Conservation (phyloP, 495 filamentous ascomycete species). For the Chlorociboria aeruginascens region DNA sequence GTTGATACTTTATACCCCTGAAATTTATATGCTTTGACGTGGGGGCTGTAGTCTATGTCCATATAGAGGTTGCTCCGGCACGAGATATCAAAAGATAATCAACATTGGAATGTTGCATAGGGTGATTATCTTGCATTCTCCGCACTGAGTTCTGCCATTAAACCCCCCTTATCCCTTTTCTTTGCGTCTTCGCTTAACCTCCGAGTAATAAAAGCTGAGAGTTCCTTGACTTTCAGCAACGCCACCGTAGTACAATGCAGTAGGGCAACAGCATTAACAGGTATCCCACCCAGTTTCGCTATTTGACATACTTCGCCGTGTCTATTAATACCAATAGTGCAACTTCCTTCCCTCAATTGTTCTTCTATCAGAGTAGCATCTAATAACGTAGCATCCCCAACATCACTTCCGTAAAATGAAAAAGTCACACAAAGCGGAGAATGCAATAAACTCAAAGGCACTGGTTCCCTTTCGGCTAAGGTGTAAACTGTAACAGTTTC, state of each 20-base stretch:
- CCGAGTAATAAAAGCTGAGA: slow-evolving; percentile 57
- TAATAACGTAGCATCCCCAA: slow-evolving; percentile 35
- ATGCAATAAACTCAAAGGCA: slow-evolving; percentile 80
- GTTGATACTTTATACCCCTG: background rate
- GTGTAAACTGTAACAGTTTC: slow-evolving; percentile 72
- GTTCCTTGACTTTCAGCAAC: slow-evolving; percentile 63
- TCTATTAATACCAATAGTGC: slow-evolving; percentile 76
- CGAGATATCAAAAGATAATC: background rate
- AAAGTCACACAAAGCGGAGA: slow-evolving; percentile 81
- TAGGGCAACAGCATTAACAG: slow-evolving; percentile 65
- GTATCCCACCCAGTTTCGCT: slow-evolving; percentile 71
- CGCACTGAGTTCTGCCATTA: slow-evolving; percentile 68
- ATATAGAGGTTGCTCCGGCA: no score
- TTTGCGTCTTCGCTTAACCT: slow-evolving; percentile 66
- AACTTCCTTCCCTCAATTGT: slow-evolving; percentile 69
- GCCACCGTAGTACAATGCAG: slow-evolving; percentile 59
- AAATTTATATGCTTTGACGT: no score
- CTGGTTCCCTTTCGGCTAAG: slow-evolving; percentile 75
- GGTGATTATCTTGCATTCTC: slow-evolving; percentile 53
- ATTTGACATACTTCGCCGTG: slow-evolving; percentile 88
- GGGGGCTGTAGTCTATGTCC: no score
- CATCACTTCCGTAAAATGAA: slow-evolving; percentile 49
- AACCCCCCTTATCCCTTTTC: slow-evolving; percentile 59
- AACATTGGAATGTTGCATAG: background rate
- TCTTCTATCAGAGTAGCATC: slow-evolving; percentile 80